Conservation (phyloP, 306 rosid genomes). For the Fragaria iinumae region DNA sequence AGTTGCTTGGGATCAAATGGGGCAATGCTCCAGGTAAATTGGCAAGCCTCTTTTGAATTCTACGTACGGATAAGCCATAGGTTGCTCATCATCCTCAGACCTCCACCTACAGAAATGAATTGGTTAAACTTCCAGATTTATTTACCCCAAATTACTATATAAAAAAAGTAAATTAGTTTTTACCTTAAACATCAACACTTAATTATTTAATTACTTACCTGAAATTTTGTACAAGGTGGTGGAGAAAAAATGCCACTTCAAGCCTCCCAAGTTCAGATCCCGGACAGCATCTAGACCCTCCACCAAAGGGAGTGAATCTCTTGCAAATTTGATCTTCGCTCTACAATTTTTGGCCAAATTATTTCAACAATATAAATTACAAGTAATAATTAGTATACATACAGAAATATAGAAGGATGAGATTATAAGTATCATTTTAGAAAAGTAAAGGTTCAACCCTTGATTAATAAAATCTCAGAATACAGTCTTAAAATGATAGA, state of each 20-base stretch:
- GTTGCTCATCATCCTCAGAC: constrained; percentile 32
- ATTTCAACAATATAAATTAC: background rate
- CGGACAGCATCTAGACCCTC: constrained; percentile 40
- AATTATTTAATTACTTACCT: constrained; percentile 9
- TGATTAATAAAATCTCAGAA: no score
- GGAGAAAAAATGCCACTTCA: constrained; percentile 37
- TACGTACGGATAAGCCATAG: constrained; percentile 36
- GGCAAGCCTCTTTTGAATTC: constrained; percentile 33
- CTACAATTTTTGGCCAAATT: constrained; percentile 8
- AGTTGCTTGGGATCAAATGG: constrained; percentile 15
- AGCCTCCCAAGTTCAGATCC: constrained; percentile 37
- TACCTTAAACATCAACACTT: background rate
- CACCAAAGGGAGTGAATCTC: constrained; percentile 40
- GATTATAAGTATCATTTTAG: no score
- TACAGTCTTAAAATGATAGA: background rate
- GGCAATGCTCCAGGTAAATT: constrained; percentile 26
- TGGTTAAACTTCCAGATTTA: background rate
- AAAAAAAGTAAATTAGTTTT: background rate
- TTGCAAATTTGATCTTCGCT: constrained; percentile 34
- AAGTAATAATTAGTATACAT: background rate
- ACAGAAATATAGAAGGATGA: background rate
- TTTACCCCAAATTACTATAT: background rate
- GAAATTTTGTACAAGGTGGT: constrained; percentile 38
- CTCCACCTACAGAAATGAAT: constrained; percentile 29
- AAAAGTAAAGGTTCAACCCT: no score